These are phyloP conservation scores for Pleurotus tuoliensis DNA, from an alignment of 768 basidiomycete genomes.

Conservation along the genomic window DNA sequence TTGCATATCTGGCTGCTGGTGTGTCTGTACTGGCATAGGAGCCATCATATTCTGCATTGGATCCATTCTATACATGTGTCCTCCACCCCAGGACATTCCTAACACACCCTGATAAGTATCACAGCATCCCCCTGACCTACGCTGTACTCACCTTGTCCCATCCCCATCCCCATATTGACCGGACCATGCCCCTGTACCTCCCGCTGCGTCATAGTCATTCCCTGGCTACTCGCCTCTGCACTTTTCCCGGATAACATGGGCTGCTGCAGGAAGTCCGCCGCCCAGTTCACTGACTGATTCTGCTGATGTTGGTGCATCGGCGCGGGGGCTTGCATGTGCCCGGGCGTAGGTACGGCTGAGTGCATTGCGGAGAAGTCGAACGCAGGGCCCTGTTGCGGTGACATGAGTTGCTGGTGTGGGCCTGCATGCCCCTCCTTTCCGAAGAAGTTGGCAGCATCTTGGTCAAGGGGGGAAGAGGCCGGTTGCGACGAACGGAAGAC, in stretches of 20 bases:
- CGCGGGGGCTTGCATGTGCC: conserved; percentile 11
- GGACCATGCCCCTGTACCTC: too few relatives aligned
- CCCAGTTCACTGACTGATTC: conserved; percentile 42
- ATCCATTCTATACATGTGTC: conserved; percentile 8
- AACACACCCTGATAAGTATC: neutral
- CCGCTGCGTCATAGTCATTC: too few relatives aligned
- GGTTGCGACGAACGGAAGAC: conserved; percentile 34
- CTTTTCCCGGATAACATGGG: neutral
- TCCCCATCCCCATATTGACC: neutral
- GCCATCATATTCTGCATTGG: neutral
- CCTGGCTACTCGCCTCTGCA: too few relatives aligned
- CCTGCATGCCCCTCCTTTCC: conserved; percentile 22
- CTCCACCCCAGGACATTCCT: conserved; percentile 15
- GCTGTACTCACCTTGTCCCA: neutral
- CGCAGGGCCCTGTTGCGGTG: conserved; percentile 28
- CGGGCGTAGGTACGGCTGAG: conserved; percentile 36
- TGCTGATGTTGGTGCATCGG: conserved; percentile 14
- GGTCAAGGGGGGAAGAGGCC: conserved; percentile 36
- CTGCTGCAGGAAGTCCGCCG: conserved; percentile 48
- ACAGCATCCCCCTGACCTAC: too few relatives aligned
- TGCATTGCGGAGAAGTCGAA: conserved; percentile 63
- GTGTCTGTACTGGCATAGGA: conserved; percentile 13
- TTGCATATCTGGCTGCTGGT: conserved; percentile 24
- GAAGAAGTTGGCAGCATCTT: conserved; percentile 75
- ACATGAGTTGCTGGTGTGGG: conserved; percentile 19